Percentiles rank a stretch among this genome's conserved stretches.
phyloP scores from a whole-genome alignment of 306 rosid species.

The Dalbergia cochinchinensis region DNA sequence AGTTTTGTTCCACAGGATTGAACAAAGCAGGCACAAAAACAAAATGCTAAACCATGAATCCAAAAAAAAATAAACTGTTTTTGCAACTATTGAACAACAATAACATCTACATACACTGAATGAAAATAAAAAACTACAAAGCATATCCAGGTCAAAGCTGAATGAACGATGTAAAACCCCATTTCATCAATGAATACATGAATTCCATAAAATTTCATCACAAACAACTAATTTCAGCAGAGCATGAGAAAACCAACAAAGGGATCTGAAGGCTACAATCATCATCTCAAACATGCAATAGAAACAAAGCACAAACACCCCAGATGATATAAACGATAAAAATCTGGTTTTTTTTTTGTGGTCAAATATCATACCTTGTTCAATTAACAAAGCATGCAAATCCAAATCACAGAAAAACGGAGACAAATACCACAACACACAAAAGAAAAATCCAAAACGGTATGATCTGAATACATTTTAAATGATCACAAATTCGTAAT shows the following conservation, averaged over 20 bases:
- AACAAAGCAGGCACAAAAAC: constrained; percentile 16
- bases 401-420: constrained; percentile 35
- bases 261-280: constrained; percentile 38
- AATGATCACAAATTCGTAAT: constrained; percentile 32
- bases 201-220: constrained; percentile 37
- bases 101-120: background rate
- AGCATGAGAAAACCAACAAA: background rate
- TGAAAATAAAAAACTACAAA: background rate
- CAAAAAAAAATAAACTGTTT: background rate
- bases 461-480: constrained; percentile 34
- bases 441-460: background rate
- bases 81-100: constrained; percentile 5
- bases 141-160: constrained; percentile 4
- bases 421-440: background rate
- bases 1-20: constrained; percentile 30
- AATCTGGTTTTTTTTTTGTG: constrained; percentile 12
- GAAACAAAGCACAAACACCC: constrained; percentile 37
- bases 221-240: no score
- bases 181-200: background rate
- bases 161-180: constrained; percentile 15
- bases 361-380: constrained; percentile 22
- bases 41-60: constrained; percentile 12
- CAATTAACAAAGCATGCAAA: constrained; percentile 46
- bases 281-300: constrained; percentile 46
- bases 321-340: constrained; percentile 5